Percentiles rank a stretch among this genome's conserved stretches.
Conservation (phyloP, 2,329 filamentous ascomycete genomes). For the Colletotrichum orbiculare region DNA sequence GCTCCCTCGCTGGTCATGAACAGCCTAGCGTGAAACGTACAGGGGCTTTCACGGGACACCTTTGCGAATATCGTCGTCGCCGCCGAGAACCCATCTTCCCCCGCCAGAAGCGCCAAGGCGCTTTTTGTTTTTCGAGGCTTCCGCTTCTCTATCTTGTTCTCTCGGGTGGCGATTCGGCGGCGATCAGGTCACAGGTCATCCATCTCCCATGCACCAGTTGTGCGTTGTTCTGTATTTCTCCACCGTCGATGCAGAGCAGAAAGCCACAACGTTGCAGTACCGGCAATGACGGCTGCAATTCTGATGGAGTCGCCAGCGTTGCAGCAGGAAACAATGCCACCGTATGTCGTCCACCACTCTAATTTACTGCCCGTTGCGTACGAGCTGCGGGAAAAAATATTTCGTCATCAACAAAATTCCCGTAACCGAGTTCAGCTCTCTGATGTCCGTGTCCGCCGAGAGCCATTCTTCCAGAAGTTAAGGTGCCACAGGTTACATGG, state of each 20-base stretch:
- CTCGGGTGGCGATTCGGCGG: conserved; percentile 5
- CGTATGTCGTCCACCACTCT: background rate
- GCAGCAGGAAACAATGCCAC: background rate
- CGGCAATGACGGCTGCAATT: conserved; percentile 19
- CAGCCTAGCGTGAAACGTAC: conserved; percentile 28
- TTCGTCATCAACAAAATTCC: background rate
- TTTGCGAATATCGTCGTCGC: conserved; percentile 13
- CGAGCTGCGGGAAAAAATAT: background rate
- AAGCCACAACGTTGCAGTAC: background rate
- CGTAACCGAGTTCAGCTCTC: conserved; percentile 15
- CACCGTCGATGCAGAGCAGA: conserved; percentile 13
- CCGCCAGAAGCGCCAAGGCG: conserved; percentile 4
- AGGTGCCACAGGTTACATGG: conserved; percentile 26
- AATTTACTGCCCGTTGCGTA: conserved; percentile 2
- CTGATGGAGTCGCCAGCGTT: conserved; percentile 18
- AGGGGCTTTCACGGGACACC: conserved; percentile 6
- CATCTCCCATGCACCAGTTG: conserved; percentile 7
- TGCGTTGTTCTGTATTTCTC: conserved; percentile 1
- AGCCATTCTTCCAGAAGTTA: conserved; percentile 9
- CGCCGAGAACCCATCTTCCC: conserved; percentile 15
- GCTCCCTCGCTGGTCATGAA: conserved; percentile 14
- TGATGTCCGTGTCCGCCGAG: background rate
- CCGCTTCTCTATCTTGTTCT: background rate
- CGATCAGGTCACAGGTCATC: conserved; percentile 21
- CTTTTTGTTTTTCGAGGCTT: background rate